Evolutionary conservation across 805 yeast species (phyloP).

Genomic region (Metschnikowia matae): DNA sequence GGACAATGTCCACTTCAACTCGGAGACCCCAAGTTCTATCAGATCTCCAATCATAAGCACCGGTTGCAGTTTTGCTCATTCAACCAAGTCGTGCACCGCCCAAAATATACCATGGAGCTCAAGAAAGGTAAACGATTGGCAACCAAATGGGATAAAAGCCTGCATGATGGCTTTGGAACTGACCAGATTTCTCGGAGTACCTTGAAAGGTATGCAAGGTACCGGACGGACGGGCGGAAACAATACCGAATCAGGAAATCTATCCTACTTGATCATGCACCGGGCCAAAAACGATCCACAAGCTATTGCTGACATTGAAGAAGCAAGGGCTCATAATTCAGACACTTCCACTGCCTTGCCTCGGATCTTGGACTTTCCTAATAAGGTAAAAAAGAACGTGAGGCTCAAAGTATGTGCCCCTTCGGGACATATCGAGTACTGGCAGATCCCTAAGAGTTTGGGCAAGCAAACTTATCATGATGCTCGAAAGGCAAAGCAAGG

Average conservation of each 20-base stretch:
- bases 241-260: constrained; percentile 68
- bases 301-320: constrained; percentile 41
- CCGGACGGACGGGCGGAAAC: constrained; percentile 73
- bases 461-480: constrained; percentile 77
- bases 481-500: constrained; percentile 83
- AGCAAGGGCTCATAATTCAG: constrained; percentile 26
- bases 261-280: constrained; percentile 68
- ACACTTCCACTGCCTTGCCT: constrained; percentile 49
- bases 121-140: constrained; percentile 78
- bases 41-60: constrained; percentile 51
- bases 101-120: constrained; percentile 74
- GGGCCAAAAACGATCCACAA: constrained; percentile 45
- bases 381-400: constrained; percentile 79
- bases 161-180: constrained; percentile 54
- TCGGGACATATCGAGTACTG: constrained; percentile 81
- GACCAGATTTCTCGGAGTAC: constrained; percentile 28
- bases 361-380: constrained; percentile 68
- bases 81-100: constrained; percentile 68
- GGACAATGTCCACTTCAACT: constrained; percentile 80
- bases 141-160: constrained; percentile 60
- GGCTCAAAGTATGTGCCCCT: constrained; percentile 73
- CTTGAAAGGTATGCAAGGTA: constrained; percentile 49
- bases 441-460: constrained; percentile 77
- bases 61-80: constrained; percentile 73
- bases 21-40: constrained; percentile 65